Evolutionary conservation across 805 yeast genomes (phyloP).

Genomic region (Saccharomyces cerevisiae): DNA sequence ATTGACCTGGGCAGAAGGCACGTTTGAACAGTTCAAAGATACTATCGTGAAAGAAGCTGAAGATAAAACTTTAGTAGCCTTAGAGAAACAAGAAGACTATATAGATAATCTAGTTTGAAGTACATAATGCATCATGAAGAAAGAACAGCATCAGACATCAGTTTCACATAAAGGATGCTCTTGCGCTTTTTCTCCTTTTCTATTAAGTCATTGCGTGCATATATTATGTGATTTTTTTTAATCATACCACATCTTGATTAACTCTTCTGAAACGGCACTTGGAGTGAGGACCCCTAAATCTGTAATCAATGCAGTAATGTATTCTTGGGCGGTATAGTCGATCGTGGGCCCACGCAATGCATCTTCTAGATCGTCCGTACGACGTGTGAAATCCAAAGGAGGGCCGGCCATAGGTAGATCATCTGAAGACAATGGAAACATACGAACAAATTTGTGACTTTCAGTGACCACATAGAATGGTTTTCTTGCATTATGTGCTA

Average conservation of each 20-base stretch:
- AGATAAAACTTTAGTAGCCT: conserved; percentile 18
- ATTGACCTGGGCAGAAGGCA: conserved; percentile 40
- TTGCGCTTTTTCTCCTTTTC: background rate
- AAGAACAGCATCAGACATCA: background rate
- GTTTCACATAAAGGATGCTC: background rate
- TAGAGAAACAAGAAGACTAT: conserved; percentile 21
- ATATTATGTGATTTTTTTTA: conserved; percentile 29
- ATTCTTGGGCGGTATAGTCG: conserved; percentile 94
- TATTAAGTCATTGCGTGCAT: background rate
- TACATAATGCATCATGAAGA: background rate
- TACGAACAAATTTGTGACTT: conserved; percentile 89
- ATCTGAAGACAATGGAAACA: conserved; percentile 89
- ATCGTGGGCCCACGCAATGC: conserved; percentile 48
- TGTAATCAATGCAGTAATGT: conserved; percentile 89
- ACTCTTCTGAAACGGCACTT: conserved; percentile 95
- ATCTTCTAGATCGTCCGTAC: conserved; percentile 19
- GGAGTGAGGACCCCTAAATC: conserved; percentile 96
- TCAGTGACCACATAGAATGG: conserved; percentile 94
- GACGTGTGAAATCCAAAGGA: conserved; percentile 38
- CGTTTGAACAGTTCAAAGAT: conserved; percentile 25
- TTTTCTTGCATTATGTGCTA: conserved; percentile 82
- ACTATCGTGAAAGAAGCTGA: conserved; percentile 17
- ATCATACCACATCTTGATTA: conserved; percentile 97
- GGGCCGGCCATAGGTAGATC: conserved; percentile 64
- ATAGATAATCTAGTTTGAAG: conserved; percentile 17